These are phyloP conservation scores for Garcia nutans DNA, from an alignment of 345 rosid genomes.

Conservation along the genomic window DNA sequence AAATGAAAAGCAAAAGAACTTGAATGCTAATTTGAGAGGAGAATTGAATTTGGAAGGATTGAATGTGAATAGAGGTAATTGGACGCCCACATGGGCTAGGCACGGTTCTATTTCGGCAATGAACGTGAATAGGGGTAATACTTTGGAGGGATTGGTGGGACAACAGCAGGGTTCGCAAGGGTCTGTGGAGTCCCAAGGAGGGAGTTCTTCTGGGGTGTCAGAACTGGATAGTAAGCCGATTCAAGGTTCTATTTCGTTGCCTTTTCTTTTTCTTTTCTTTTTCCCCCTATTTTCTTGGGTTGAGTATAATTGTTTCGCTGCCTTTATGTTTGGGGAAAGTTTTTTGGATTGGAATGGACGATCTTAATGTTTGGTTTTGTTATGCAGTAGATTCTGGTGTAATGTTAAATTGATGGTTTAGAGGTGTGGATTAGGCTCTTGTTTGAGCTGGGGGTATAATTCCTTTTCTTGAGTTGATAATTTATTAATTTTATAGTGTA, in stretches of 20 bases:
- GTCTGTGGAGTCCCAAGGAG: constrained; percentile 58
- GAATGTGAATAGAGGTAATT: constrained; percentile 23
- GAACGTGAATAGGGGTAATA: constrained; percentile 25
- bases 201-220: constrained; percentile 59
- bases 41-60: constrained; percentile 37
- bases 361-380: not conserved
- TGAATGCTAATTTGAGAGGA: constrained; percentile 19
- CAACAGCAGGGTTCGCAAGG: constrained; percentile 48
- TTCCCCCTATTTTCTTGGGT: not conserved
- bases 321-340: not conserved
- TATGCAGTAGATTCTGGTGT: not conserved
- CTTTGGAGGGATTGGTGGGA: constrained; percentile 32
- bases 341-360: not conserved
- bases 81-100: constrained; percentile 25
- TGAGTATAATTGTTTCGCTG: not conserved
- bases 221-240: constrained; percentile 58
- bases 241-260: constrained; percentile 43
- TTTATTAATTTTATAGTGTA: no score
- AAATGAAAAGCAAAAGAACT: constrained; percentile 74
- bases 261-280: not conserved
- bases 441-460: not conserved
- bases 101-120: constrained; percentile 3
- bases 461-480: constrained; percentile 3
- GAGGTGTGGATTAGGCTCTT: constrained; percentile 3
- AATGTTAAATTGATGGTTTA: not conserved